Evolutionary conservation across 2,329 filamentous ascomycete genomes (phyloP), one percentile per base, ranked within the genome.

Genomic region (Diaporthe helianthi): DNA sequence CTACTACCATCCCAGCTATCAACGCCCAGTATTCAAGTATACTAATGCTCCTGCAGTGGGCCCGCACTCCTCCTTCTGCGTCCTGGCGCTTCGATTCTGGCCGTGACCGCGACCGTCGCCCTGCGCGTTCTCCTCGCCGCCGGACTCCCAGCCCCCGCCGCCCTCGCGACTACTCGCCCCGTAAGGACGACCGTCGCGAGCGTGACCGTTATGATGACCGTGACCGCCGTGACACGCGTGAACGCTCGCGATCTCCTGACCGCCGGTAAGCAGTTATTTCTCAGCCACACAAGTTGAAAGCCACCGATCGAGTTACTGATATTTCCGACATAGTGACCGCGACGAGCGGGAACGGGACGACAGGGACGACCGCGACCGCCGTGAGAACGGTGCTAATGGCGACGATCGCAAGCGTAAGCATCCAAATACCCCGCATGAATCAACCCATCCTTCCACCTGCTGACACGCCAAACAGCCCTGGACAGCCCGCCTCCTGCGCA

Each of bases 31-130:
- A 2, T 24, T 36, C 17, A 41, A 38, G 12, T n/a, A 44, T 47
- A 63, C 71, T 74, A 65, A 76, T 68, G 26, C 36, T 38, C 55
- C 6, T 69, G n/a, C 73, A 99, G 96, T 99, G 96, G 96, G 96
- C 96, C 76, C 93, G 96, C 76, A 99, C 96, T 77, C 96, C 96
- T 76, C 96, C 96, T 61, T 98, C 96, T 74, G 96, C 96, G 65
- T 98, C 94, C 36, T 99, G 96, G 96, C 93, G 96, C 72, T 99
- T 99, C 79, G 96, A 98, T 81, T 94, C 93, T 74, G 95, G 94
- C 71, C 90, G 92, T 77, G 92, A 93, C 76, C 92, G 90, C 73
- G 89, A 91, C 71, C 87, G 89, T 73, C 86, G 81, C 73, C 79
- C 85, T 70, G 87, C 84, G 74, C 87, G 88, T 65, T 89, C 89